A percentile compares a stretch with the other conserved stretches of the same genome.
phyloP scores from a whole-genome alignment of 768 basidiomycete genomes.

The Porpolomopsis calyptriformis region DNA sequence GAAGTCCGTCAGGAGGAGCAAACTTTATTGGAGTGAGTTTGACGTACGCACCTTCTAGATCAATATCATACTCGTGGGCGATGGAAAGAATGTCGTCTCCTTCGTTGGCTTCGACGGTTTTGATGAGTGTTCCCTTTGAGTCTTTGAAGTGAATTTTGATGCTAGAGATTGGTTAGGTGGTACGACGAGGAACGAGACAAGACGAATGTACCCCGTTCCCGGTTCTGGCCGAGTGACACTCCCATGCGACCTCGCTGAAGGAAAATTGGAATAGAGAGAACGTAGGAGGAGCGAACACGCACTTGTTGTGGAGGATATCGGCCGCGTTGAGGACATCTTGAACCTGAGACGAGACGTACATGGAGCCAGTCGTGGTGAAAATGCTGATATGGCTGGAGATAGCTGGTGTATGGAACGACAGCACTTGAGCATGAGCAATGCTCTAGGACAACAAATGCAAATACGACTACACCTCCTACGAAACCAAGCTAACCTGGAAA shows the following conservation, averaged over 20 bases:
- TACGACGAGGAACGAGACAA: constrained; percentile 1
- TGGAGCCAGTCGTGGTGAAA: no score
- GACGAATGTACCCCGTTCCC: constrained; percentile 50
- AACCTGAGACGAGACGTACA: no score
- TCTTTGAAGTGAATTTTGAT: constrained; percentile 88
- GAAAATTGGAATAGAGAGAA: neutral
- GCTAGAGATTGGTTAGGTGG: constrained; percentile 28
- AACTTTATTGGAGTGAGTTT: neutral
- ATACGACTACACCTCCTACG: no score
- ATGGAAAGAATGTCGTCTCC: constrained; percentile 88
- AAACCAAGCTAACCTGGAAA: no score
- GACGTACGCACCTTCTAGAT: constrained; percentile 69
- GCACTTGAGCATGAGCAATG: no score
- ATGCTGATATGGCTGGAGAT: no score
- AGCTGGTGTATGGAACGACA: neutral
- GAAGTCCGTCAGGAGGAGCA: neutral
- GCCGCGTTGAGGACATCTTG: no score
- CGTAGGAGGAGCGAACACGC: neutral
- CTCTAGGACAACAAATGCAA: no score
- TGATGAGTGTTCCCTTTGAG: constrained; percentile 70
- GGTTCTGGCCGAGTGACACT: constrained; percentile 47
- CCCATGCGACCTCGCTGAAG: constrained; percentile 33
- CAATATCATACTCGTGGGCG: constrained; percentile 92
- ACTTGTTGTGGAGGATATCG: no score
- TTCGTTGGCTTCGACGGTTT: constrained; percentile 85